phyloP scores from a whole-genome alignment of 495 filamentous ascomycete species.

The Saxophila tyrrhenica region DNA sequence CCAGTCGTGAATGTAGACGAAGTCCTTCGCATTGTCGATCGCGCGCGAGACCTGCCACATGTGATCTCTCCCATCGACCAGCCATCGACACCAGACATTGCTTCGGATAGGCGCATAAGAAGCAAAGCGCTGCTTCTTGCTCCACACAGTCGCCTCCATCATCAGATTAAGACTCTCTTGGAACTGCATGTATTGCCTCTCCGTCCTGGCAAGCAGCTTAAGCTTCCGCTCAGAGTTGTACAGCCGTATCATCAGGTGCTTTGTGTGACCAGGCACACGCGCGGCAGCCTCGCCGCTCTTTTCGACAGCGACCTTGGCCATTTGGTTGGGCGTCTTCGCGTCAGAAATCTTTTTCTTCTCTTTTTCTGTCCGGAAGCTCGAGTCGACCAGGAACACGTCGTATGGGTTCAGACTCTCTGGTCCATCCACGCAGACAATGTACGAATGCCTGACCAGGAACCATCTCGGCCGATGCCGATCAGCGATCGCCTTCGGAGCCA shows the following conservation, averaged over 20 bases:
- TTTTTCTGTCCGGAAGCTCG: slow-evolving; percentile 66
- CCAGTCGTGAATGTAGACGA: slow-evolving; percentile 99
- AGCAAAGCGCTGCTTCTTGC: slow-evolving; percentile 70
- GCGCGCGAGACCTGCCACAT: slow-evolving; percentile 99
- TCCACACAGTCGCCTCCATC: slow-evolving; percentile 69
- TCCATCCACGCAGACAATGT: slow-evolving; percentile 93
- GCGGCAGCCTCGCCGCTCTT: slow-evolving; percentile 37
- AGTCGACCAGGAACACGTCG: slow-evolving; percentile 90
- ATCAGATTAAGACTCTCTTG: slow-evolving; percentile 84
- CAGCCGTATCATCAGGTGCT: slow-evolving; percentile 76
- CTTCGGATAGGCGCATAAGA: slow-evolving; percentile 88
- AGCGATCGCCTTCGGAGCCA: slow-evolving; percentile 53
- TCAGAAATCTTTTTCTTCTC: slow-evolving; percentile 48
- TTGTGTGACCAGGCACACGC: slow-evolving; percentile 7
- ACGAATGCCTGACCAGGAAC: slow-evolving; percentile 96
- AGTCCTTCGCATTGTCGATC: slow-evolving; percentile 95
- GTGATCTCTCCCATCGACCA: slow-evolving; percentile 93
- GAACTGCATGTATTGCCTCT: slow-evolving; percentile 80
- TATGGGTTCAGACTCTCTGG: slow-evolving; percentile 99
- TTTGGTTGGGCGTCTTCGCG: slow-evolving; percentile 39
- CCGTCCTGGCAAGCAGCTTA: slow-evolving; percentile 84
- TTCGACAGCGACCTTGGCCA: slow-evolving; percentile 46
- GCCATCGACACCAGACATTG: slow-evolving; percentile 85
- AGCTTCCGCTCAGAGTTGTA: slow-evolving; percentile 80
- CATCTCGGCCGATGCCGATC: slow-evolving; percentile 82